These are phyloP conservation scores for Tylopilus rubrobrunneus DNA, from an alignment of 768 basidiomycete species.

Conservation along the genomic window DNA sequence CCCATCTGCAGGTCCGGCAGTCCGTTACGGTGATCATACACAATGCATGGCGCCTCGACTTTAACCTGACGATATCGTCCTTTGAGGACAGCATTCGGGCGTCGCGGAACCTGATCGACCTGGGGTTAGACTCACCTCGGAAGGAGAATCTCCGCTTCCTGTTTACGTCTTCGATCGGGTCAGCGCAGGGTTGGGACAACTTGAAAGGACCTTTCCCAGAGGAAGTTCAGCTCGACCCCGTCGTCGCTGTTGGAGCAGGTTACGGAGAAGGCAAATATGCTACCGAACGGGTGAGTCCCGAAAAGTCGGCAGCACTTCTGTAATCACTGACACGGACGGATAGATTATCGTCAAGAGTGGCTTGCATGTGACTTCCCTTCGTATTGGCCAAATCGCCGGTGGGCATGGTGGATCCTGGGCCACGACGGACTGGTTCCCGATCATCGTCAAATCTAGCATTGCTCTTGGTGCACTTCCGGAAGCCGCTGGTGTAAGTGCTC, in stretches of 20 bases:
- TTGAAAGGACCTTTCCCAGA: constrained; percentile 33
- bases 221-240: constrained; percentile 29
- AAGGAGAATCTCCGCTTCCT: constrained; percentile 30
- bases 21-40: constrained; percentile 38
- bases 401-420: constrained; percentile 41
- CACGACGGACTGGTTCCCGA: constrained; percentile 45
- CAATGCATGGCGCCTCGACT: constrained; percentile 45
- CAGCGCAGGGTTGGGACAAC: constrained; percentile 30
- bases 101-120: constrained; percentile 33
- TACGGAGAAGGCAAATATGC: constrained; percentile 48
- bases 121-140: constrained; percentile 30
- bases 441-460: constrained; percentile 36
- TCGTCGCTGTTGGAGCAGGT: constrained; percentile 37
- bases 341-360: constrained; percentile 39
- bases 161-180: constrained; percentile 41
- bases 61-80: constrained; percentile 38
- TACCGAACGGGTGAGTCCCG: constrained; percentile 32
- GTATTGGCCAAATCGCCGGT: constrained; percentile 47
- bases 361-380: constrained; percentile 34
- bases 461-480: constrained; percentile 26
- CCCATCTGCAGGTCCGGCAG: constrained; percentile 24
- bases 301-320: not conserved
- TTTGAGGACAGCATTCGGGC: constrained; percentile 40
- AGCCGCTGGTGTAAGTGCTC: constrained; percentile 31
- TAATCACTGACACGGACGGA: not conserved